Evolutionary conservation across 768 basidiomycete species (phyloP).

Genomic region (Russula earlei): DNA sequence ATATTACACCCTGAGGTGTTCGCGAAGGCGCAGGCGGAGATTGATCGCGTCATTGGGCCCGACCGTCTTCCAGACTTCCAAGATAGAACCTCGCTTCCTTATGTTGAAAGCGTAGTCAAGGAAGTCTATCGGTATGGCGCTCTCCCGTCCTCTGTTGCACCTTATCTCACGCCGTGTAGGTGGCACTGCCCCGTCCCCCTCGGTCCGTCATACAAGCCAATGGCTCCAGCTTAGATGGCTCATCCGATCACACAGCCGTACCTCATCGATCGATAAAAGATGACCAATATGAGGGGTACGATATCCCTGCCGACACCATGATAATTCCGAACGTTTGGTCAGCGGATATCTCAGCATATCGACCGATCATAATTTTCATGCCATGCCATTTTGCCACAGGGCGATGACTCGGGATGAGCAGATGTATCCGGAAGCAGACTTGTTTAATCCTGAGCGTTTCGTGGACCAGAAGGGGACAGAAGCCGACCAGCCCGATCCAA

Average conservation of each 20-base stretch:
- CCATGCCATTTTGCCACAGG: slow-evolving; percentile 8
- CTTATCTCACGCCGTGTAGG: background rate
- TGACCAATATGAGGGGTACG: slow-evolving; percentile 18
- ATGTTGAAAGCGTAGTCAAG: slow-evolving; percentile 21
- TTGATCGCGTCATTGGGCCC: slow-evolving; percentile 22
- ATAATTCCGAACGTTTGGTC: slow-evolving; percentile 21
- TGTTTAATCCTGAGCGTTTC: slow-evolving; percentile 19
- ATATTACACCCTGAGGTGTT: slow-evolving; percentile 21
- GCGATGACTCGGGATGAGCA: slow-evolving; percentile 19
- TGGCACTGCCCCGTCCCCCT: slow-evolving; percentile 19
- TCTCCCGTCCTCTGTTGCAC: background rate
- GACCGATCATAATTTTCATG: background rate
- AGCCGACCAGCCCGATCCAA: slow-evolving; percentile 10
- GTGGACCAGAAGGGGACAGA: slow-evolving; percentile 3
- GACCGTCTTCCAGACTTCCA: slow-evolving; percentile 24
- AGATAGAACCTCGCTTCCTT: slow-evolving; percentile 22
- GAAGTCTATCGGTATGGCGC: slow-evolving; percentile 20
- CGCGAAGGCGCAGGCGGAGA: slow-evolving; percentile 23
- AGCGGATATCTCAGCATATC: background rate
- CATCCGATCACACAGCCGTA: slow-evolving; percentile 13
- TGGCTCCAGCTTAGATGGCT: background rate
- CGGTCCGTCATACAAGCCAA: slow-evolving; percentile 6
- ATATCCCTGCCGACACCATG: slow-evolving; percentile 17
- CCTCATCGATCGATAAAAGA: slow-evolving; percentile 20
- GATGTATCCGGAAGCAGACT: slow-evolving; percentile 8